Conservation (phyloP, 1,284 basidiomycete genomes). For the Marasmius oreades region DNA sequence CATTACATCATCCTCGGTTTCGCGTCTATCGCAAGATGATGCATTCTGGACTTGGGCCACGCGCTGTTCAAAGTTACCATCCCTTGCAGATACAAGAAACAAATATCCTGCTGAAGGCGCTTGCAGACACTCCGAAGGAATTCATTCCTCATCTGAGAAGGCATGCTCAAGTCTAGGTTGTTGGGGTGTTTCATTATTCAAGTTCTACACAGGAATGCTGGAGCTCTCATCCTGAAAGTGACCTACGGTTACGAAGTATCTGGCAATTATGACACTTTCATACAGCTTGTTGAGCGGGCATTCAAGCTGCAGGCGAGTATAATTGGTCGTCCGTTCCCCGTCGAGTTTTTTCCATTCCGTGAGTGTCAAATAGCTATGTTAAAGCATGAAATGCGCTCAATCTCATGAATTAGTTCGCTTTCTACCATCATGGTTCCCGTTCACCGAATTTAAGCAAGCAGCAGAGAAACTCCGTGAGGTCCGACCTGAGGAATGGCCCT, state of each 20-base stretch:
- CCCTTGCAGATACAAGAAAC: constrained; percentile 26
- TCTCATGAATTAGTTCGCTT: constrained; percentile 29
- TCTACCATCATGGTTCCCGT: constrained; percentile 40
- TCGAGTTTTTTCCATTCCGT: constrained; percentile 16
- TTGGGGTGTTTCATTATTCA: background rate
- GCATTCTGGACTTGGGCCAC: constrained; percentile 30
- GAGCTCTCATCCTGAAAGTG: constrained; percentile 34
- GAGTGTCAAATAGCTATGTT: constrained; percentile 1
- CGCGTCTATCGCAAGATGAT: constrained; percentile 19
- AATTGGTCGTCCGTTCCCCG: constrained; percentile 24
- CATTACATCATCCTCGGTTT: background rate
- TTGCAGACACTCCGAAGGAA: constrained; percentile 25
- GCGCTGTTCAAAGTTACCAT: constrained; percentile 28
- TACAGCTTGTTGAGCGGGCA: constrained; percentile 26
- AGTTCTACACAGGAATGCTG: constrained; percentile 23
- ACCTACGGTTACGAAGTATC: constrained; percentile 35
- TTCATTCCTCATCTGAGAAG: constrained; percentile 29
- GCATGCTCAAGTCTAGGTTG: constrained; percentile 14
- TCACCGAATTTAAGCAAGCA: constrained; percentile 32
- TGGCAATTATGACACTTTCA: constrained; percentile 30
- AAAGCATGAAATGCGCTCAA: background rate
- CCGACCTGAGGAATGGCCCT: constrained; percentile 25
- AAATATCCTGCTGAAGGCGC: constrained; percentile 23
- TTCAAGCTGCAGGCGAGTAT: constrained; percentile 16
- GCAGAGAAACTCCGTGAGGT: constrained; percentile 18